Evolutionary conservation across 176 grass and related monocot species (phyloP), one percentile per base, ranked within the genome.

Genomic region (Cenchrus fungigraminus): DNA sequence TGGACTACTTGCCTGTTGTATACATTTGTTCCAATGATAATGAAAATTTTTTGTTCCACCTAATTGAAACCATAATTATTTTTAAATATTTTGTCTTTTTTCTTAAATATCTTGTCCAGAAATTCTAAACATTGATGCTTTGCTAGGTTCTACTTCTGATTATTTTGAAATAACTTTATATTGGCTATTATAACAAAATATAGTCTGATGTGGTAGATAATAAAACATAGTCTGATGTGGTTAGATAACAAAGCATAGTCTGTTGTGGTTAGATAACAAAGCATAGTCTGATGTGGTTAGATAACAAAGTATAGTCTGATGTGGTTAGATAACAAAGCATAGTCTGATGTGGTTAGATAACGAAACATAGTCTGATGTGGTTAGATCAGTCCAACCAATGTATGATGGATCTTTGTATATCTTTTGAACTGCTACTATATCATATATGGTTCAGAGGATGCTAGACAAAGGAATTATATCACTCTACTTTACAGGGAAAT

Each of bases 401-500:
- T 42, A 42, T 63, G 28, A 4, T 60, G 2, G 58, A 60, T 20
- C 71, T 22, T 45, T 45, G 8, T 75, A 75, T 37, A 77, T 12
- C 16, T 46, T 62, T 54, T 73, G 57, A 11, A 28, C 74, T 19
- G 32, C 52, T 31, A 55, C 32, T 16, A 40, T 40, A 40, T 40
- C 37, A 40, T 40, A 10, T 63, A 46, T 34, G 17, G 47, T 64
- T 80, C 6, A 57, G 45, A 45, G 69, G 73, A 58, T 67, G 22
- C 37, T 81, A 55, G 22, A 67, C 10, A 81, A 73, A 46, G 20
- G 5, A 43, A 56, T 59, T 17, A 76, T 79, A 51, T 84, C 68
- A 19, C 74, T 88, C 8, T 6, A 31, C 44, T 81, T 86, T 78
- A 67, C 71, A 99, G 97, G 86, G 81, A 65, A 94, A 79, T 74